Evolutionary conservation across 495 filamentous ascomycete species (phyloP).

Genomic region (Eremomyces bilateralis): DNA sequence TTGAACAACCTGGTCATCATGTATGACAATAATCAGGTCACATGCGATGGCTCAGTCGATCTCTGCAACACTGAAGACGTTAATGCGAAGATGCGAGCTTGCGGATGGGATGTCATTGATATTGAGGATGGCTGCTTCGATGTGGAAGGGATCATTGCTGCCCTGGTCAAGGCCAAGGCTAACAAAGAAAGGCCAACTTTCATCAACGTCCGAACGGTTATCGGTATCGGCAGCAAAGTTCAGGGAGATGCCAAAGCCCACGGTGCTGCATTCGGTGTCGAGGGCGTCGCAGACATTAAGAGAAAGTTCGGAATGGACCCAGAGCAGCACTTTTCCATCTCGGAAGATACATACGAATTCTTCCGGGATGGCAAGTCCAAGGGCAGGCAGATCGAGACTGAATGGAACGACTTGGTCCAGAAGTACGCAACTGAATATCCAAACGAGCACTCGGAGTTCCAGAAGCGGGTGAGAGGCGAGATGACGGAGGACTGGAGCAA

Average conservation of each 20-base stretch:
- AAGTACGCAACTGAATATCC: constrained; percentile 24
- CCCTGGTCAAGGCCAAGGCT: constrained; percentile 23
- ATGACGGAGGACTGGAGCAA: constrained; percentile 23
- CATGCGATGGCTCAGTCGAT: constrained; percentile 36
- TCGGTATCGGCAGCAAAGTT: constrained; percentile 7
- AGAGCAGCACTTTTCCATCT: constrained; percentile 23
- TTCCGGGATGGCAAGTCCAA: constrained; percentile 23
- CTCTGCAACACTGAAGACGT: constrained; percentile 34
- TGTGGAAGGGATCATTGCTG: constrained; percentile 27
- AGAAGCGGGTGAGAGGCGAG: constrained; percentile 24
- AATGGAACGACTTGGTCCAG: constrained; percentile 25
- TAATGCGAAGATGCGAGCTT: constrained; percentile 35
- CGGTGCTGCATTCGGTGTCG: constrained; percentile 7
- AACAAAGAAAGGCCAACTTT: constrained; percentile 31
- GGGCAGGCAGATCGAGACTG: constrained; percentile 20
- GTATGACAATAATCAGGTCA: constrained; percentile 39
- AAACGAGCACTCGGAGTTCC: constrained; percentile 26
- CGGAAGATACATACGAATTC: constrained; percentile 26
- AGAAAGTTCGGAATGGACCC: constrained; percentile 4
- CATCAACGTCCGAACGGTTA: constrained; percentile 26
- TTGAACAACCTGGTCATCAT: constrained; percentile 34
- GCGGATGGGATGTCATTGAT: constrained; percentile 35
- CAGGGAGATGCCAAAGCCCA: constrained; percentile 7
- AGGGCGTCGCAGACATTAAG: constrained; percentile 8
- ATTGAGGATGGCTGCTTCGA: constrained; percentile 31